phyloP scores from a whole-genome alignment of 2,329 filamentous ascomycete species.

The Ophiostoma quercus region DNA sequence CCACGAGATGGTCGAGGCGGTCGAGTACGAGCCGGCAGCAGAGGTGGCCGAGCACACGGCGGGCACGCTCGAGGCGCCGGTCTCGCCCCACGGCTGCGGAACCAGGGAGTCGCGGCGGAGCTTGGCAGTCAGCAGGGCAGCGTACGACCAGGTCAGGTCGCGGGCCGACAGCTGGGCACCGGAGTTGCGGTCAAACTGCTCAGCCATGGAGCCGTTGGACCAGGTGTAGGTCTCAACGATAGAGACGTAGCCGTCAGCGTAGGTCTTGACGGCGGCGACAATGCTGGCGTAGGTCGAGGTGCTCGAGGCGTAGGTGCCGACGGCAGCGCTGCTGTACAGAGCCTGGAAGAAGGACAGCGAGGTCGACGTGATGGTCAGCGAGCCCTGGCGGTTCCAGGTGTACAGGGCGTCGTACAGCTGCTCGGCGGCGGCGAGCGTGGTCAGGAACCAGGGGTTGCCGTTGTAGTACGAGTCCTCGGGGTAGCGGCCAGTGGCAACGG shows the following conservation, averaged over 20 bases:
- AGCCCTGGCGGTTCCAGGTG: slow-evolving; percentile 60
- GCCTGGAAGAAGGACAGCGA: slow-evolving; percentile 69
- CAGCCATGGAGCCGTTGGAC: slow-evolving; percentile 47
- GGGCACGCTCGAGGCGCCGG: slow-evolving; percentile 37
- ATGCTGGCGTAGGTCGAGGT: slow-evolving; percentile 52
- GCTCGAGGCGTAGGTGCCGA: slow-evolving; percentile 53
- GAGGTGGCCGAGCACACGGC: slow-evolving; percentile 44
- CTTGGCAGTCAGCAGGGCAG: slow-evolving; percentile 60
- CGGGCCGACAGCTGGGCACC: slow-evolving; percentile 56
- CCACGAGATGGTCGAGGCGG: slow-evolving; percentile 29
- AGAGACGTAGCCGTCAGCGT: slow-evolving; percentile 57
- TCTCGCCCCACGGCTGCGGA: slow-evolving; percentile 47
- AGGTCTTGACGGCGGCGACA: slow-evolving; percentile 51
- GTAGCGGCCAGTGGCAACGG: slow-evolving; percentile 62
- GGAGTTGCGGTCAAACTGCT: slow-evolving; percentile 52
- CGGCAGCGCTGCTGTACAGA: slow-evolving; percentile 51
- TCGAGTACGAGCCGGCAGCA: slow-evolving; percentile 47
- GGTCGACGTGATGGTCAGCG: slow-evolving; percentile 57
- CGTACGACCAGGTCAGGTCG: slow-evolving; percentile 70
- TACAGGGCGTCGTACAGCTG: slow-evolving; percentile 72
- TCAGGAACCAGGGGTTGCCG: slow-evolving; percentile 71
- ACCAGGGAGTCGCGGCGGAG: slow-evolving; percentile 51
- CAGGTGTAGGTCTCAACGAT: slow-evolving; percentile 59
- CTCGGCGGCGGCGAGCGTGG: slow-evolving; percentile 71
- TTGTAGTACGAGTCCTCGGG: slow-evolving; percentile 68